Percentiles rank a stretch among this genome's conserved stretches.
Evolutionary conservation across 345 rosid species (phyloP).

Genomic region (rapeseed (Brassica napus)): Da-Ae NC_063449.1:26461001-26461500

Average conservation of each 20-base stretch:
- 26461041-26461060: slow-evolving; percentile 84
- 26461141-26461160: background rate
- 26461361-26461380: no score
- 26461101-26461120: slow-evolving; percentile 52
- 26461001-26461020: slow-evolving; percentile 84
- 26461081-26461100: slow-evolving; percentile 69
- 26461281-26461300: no score
- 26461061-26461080: slow-evolving; percentile 85
- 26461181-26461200: slow-evolving; percentile 20
- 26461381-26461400: no score
- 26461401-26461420: no score
- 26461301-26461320: no score
- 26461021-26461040: slow-evolving; percentile 96
- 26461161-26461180: background rate
- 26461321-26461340: no score
- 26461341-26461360: no score
- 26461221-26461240: background rate
- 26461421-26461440: no score
- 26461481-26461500: no score
- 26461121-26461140: slow-evolving; percentile 1
- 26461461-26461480: no score
- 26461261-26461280: no score
- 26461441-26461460: no score
- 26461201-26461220: slow-evolving; percentile 24
- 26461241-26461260: background rate